Evolutionary conservation across 1,284 basidiomycete genomes (phyloP), one percentile per base, ranked within the genome.

Genomic region (Leccinum griseonigrum): DNA sequence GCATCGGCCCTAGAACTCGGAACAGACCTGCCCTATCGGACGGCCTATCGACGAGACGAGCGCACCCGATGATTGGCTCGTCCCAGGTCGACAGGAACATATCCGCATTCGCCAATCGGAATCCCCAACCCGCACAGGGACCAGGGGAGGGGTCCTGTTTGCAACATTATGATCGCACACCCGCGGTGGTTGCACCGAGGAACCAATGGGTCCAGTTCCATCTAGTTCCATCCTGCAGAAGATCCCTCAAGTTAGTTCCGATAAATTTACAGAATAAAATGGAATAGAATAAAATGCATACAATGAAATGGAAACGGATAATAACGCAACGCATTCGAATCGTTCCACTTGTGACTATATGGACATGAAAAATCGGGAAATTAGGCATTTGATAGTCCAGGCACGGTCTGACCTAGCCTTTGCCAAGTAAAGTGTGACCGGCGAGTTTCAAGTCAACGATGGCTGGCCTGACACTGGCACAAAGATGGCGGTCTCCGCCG

Each of bases 401-500:
- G 64, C 60, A 70, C 68, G 64, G 11, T 36, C 43, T 18, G 46
- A 48, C 46, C 46, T 7, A 48, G 46, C 46, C 46, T 57, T 58
- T 59, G 63, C 58, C 55, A 57, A 58, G 53, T 26, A 28, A 57
- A 46, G 55, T 58, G 52, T 36, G 31, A 56, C 58, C 31, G 26
- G 56, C 13, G 46, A 48, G 11, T 22, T 22, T 48, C 22, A 4
- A 48, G 18, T 46, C 7, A 22, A 46, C 46, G 46, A 48, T 48
- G 46, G 43, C 43, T 22, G 46, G 18, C 6, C 46, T 22, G 46
- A 38, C 18, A 64, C 53, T 36, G 58, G 57, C 59, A 70, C 72
- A 66, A 66, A 71, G 67, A 66, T 62, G 72, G 72, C 32, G 53
- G 59, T 29, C 65, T 71, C 57, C 38, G 67, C 52, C 34, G 59